Evolutionary conservation across 108 stramenopile species (phyloP), one percentile per base, ranked within the genome.

Genomic region (Nitzschia inconspicua): DNA sequence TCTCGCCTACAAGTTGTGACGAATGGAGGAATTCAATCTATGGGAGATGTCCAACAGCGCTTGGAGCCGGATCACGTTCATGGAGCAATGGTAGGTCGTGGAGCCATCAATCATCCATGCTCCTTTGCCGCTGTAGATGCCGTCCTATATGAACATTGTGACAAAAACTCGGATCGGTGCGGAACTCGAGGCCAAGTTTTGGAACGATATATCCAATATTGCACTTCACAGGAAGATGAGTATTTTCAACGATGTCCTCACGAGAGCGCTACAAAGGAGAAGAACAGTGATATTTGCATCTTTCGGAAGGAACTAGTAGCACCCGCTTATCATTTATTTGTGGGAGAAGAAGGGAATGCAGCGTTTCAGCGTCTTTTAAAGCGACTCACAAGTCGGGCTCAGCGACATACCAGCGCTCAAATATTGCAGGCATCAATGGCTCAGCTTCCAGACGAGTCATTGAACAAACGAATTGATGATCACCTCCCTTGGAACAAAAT

Each of bases 91-190:
- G 76, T 77, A 0, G 76, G 76, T 16, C 66, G 76, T 29, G 71
- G 71, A 23, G 60, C 54, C 16, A 72, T 77, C 55, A 77, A 77
- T 41, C 76, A 77, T 67, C 76, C 76, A 27, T 77, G 76, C 46
- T 55, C 70, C 27, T 77, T 77, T 57, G 70, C 66, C 3, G 10
- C 25, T 5, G 76, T 60, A 9, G 76, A 77, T 62, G 19, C 18
- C n/a, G 7, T 54, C 3, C 27, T 60, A 23, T 62, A 66, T 65
- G 14, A 18, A 0, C 47, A 36, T 5, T 13, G 40, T 51, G 14
- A 13, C 9, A 0, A 3, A 3, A 36, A 44, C 28, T 0, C 18
- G 4, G 4, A 42, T 5, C 26, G 10, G 18, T 1, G 28, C 16
- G 19, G 5, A 31, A 68, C 66, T 6, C 50, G 76, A 1, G 41